Conservation (phyloP, 2,329 filamentous ascomycete species). For the Helotiales sp. region DNA sequence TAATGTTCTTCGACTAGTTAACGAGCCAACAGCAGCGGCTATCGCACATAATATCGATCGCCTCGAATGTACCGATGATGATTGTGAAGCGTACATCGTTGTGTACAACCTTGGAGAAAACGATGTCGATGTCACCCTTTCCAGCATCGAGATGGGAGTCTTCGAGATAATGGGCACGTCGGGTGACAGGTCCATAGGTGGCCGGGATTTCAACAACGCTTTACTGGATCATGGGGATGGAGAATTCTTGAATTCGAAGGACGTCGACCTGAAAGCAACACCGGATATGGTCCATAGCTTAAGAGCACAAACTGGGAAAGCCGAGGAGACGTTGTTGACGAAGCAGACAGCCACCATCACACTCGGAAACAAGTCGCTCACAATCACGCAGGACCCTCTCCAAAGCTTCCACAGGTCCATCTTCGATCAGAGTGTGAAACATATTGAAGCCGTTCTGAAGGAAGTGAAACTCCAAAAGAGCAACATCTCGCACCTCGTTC, state of each 20-base stretch:
- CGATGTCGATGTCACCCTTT: conserved; percentile 19
- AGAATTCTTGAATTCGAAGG: background rate
- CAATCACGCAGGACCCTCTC: background rate
- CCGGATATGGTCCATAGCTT: background rate
- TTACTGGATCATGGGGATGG: background rate
- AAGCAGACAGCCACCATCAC: background rate
- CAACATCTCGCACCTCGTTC: conserved; percentile 21
- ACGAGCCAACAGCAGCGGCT: conserved; percentile 73
- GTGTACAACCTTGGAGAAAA: conserved; percentile 19
- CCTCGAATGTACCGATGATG: background rate
- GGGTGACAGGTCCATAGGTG: conserved; percentile 8
- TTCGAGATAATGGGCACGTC: conserved; percentile 18
- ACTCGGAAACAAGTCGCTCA: background rate
- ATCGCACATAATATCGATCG: conserved; percentile 70
- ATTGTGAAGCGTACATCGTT: background rate
- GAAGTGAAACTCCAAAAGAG: conserved; percentile 16
- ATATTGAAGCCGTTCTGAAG: conserved; percentile 17
- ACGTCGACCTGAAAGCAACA: background rate
- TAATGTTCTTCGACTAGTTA: conserved; percentile 76
- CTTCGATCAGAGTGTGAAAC: background rate
- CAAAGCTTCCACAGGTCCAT: background rate
- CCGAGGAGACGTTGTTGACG: background rate
- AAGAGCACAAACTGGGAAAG: background rate
- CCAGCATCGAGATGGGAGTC: conserved; percentile 14
- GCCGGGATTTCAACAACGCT: conserved; percentile 14